Percentiles rank a stretch among this genome's conserved stretches.
Evolutionary conservation across 2,329 filamentous ascomycete genomes (phyloP).

Genomic region (Calonectria leucothoes): DNA sequence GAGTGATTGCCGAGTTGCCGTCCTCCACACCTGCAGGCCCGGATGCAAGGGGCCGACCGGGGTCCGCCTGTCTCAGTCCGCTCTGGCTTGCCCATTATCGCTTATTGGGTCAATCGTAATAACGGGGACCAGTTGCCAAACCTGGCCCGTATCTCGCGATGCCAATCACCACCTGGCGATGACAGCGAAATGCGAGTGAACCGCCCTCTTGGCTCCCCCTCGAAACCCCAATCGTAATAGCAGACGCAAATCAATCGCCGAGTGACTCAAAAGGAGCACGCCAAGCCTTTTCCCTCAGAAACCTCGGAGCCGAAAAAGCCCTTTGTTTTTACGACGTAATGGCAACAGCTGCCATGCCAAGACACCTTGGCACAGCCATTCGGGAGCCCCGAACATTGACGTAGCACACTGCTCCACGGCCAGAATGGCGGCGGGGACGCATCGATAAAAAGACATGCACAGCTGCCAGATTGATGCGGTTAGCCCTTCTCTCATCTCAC

Average conservation of each 20-base stretch:
- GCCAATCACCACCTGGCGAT: neutral
- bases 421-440: neutral
- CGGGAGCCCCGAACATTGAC: neutral
- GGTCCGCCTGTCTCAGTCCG: neutral
- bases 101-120: conserved; percentile 18
- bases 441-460: neutral
- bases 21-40: neutral
- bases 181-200: neutral
- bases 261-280: neutral
- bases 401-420: neutral
- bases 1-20: neutral
- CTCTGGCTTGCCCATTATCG: neutral
- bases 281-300: neutral
- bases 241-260: neutral
- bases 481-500: neutral
- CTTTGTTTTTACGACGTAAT: neutral
- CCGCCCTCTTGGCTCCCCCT: neutral
- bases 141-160: neutral
- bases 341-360: neutral
- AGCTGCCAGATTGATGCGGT: neutral
- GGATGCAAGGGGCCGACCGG: conserved; percentile 12
- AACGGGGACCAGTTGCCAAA: neutral
- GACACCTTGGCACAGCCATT: neutral
- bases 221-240: neutral
- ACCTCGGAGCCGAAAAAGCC: neutral